These are phyloP conservation scores for Paramarasmius palmivorus DNA, from an alignment of 1,284 basidiomycete species.

Conservation along the genomic window DNA sequence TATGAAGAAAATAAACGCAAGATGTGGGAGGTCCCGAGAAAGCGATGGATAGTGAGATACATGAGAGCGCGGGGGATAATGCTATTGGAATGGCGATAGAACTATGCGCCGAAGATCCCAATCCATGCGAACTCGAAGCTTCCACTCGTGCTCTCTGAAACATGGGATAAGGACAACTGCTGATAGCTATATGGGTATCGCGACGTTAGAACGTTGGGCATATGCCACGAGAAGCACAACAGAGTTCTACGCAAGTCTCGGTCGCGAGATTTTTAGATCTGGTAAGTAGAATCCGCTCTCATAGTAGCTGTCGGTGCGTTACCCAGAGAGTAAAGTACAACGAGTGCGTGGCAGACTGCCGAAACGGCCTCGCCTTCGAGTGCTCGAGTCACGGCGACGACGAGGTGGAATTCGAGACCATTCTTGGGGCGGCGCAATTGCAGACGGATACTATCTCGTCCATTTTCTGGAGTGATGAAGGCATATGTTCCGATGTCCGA, in stretches of 20 bases:
- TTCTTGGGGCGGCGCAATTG: conserved; percentile 28
- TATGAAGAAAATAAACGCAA: not conserved
- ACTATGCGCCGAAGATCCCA: conserved; percentile 17
- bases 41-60: not conserved
- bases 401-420: conserved; percentile 34
- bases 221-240: conserved; percentile 12
- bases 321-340: no score
- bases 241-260: conserved; percentile 70
- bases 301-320: conserved; percentile 69
- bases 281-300: conserved; percentile 94
- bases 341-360: conserved; percentile 42
- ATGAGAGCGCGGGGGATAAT: not conserved
- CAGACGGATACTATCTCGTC: conserved; percentile 23
- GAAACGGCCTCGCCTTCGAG: conserved; percentile 36
- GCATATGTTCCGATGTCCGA: conserved; percentile 30
- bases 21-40: not conserved
- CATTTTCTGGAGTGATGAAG: conserved; percentile 33
- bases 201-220: conserved; percentile 2
- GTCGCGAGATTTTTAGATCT: no score
- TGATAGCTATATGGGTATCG: conserved; percentile 48
- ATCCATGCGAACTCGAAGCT: conserved; percentile 72
- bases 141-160: conserved; percentile 55
- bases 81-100: no score
- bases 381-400: conserved; percentile 48
- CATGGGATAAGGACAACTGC: conserved; percentile 60